Percentiles rank a stretch among this genome's conserved stretches.
Conservation (phyloP, 257 asterid species). For the Rhazya stricta region DNA sequence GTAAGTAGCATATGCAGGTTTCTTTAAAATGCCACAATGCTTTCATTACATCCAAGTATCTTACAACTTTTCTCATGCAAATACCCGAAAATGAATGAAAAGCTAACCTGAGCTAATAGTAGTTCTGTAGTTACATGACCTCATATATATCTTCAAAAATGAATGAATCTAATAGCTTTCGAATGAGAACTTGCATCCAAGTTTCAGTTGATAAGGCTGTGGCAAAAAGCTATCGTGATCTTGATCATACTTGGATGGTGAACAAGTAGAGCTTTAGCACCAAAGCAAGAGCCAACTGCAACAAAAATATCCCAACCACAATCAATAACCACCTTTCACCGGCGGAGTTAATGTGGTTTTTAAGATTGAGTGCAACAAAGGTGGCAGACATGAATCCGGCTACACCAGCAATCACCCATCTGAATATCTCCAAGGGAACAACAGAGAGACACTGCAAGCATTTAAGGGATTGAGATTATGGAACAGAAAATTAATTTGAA, state of each 20-base stretch:
- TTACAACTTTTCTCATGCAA: not conserved
- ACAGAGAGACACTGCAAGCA: slow-evolving; percentile 82
- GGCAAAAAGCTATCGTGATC: not conserved
- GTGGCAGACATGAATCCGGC: slow-evolving; percentile 96
- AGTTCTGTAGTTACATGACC: slow-evolving; percentile 22
- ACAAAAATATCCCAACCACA: slow-evolving; percentile 81
- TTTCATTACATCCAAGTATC: not conserved
- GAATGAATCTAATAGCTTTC: slow-evolving; percentile 36
- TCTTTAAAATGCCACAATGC: not conserved
- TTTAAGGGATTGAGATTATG: not conserved
- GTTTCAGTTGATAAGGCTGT: slow-evolving; percentile 1
- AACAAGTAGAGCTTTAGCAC: slow-evolving; percentile 77
- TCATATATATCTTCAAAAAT: slow-evolving; percentile 33
- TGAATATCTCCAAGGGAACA: slow-evolving; percentile 69
- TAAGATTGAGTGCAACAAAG: slow-evolving; percentile 83
- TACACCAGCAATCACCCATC: slow-evolving; percentile 91
- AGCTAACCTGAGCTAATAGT: slow-evolving; percentile 8
- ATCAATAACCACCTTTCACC: slow-evolving; percentile 94
- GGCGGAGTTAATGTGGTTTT: slow-evolving; percentile 83
- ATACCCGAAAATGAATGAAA: slow-evolving; percentile 14
- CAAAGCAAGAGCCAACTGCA: slow-evolving; percentile 94
- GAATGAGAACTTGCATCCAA: not conserved
- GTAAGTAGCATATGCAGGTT: not conserved
- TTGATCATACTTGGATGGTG: slow-evolving; percentile 52
- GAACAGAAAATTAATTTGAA: not conserved